Base-by-base conservation (phyloP, 352 stramenopile species). In the Globisporangium ultimum region DNA sequence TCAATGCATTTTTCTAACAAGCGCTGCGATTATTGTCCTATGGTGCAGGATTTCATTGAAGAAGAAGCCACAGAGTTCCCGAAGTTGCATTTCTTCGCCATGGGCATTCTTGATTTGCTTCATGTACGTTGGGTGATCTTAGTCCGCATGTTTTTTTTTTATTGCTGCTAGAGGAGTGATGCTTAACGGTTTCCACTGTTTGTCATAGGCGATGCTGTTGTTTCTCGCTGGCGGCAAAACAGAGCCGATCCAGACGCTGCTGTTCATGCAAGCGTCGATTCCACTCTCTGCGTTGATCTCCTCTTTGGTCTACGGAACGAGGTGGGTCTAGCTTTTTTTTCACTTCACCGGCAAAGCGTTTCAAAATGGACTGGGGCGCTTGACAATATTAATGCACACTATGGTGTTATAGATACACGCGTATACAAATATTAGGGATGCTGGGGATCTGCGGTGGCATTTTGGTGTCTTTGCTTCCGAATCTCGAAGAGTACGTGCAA, bases 41-140 rank as follows among this genome's bases (percentile, higher is more conserved):
- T 21, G 3, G n/a, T 61, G 22, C 61, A 96, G 84, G 81, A 93
- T 71, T 84, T 90, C 40, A 78, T 88, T 43, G 84, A 94, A 66
- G 84, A 96, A 46, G 84, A 96, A 46, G 72, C 87, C 17, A 88
- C 75, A 60, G 84, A 94, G 40, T 94, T 94, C 64, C 81, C 87
- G 0, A 96, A 96, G 63, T 73, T 89, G 38, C 81, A 93, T 61
- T 96, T 96, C 61, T 88, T 93, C 18, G 61, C 88, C 58, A 96
- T 96, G 87, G 84, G 80, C 3, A 71, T 94, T 51, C 72, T 96
- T 45, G 87, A 96, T 28, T 67, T 94, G 15, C 49, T 86, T 51
- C 84, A 96, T 32, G 87, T 93, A 72, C 59, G 71, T 53, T 38
- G 9, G 34, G 13, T 14, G 50, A 14, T 20, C 1, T 5, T 20